phyloP scores from a whole-genome alignment of 169 alveolate genomes.

The Plasmodium sp. region DNA sequence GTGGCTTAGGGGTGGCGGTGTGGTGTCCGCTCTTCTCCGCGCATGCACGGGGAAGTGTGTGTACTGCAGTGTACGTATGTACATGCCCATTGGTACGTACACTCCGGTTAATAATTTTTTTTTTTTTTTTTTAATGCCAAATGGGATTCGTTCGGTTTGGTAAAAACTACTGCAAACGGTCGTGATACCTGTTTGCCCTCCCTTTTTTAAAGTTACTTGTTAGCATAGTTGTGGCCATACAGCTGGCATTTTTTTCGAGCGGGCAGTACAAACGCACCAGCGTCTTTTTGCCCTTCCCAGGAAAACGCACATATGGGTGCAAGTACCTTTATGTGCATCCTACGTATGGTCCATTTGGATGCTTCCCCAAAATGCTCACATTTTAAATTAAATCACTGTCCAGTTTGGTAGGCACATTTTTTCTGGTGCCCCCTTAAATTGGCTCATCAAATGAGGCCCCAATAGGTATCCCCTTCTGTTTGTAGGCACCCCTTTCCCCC shows the following conservation, averaged over 20 bases:
- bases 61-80: background rate
- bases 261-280: background rate
- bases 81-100: background rate
- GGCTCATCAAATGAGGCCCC: background rate
- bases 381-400: background rate
- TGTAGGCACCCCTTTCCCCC: background rate
- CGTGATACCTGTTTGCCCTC: background rate
- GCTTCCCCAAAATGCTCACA: background rate
- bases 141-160: background rate
- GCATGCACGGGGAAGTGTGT: background rate
- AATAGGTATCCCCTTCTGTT: background rate
- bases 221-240: background rate
- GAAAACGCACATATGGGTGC: background rate
- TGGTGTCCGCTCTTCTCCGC: background rate
- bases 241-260: background rate
- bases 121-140: background rate
- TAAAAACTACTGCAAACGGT: background rate
- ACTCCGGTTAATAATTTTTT: background rate
- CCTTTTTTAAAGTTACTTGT: background rate
- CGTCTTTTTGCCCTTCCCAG: background rate
- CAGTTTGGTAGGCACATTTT: background rate
- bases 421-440: background rate
- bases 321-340: background rate
- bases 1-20: background rate
- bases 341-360: background rate